These are phyloP conservation scores for Nicotiana tomentosiformis DNA, from an alignment of 257 asterid species.

Conservation along the genomic window DNA sequence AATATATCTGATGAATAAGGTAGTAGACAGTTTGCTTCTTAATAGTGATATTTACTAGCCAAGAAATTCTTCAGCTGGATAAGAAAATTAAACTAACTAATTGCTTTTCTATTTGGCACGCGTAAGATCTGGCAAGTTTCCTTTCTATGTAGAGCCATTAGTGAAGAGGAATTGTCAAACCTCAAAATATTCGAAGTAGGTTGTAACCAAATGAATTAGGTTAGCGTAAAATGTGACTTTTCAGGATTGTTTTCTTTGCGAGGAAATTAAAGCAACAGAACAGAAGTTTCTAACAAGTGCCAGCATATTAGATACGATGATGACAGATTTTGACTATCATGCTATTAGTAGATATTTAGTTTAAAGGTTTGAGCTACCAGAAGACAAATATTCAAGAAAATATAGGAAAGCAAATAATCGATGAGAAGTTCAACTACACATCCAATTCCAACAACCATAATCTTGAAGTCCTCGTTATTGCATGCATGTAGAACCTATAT, in stretches of 20 bases:
- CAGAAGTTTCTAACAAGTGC: too few species aligned
- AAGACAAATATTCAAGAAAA: background rate
- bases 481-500: slow-evolving; percentile 12
- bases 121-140: background rate
- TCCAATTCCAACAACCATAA: slow-evolving; percentile 11
- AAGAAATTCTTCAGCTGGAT: background rate
- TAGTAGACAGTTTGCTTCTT: too few species aligned
- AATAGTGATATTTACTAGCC: too few species aligned
- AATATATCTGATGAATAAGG: too few species aligned
- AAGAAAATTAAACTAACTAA: too few species aligned
- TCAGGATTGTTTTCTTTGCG: too few species aligned
- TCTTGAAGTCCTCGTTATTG: background rate
- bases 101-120: background rate
- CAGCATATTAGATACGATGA: background rate
- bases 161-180: background rate
- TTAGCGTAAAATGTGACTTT: too few species aligned
- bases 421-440: slow-evolving; percentile 25
- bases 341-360: background rate
- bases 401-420: background rate
- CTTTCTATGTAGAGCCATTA: background rate
- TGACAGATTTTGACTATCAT: background rate
- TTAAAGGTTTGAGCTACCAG: too few species aligned
- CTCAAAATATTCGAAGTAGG: background rate
- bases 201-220: too few species aligned
- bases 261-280: too few species aligned